phyloP scores from a whole-genome alignment of 2,329 filamentous ascomycete genomes.

The Fusarium goolgardi region DNA sequence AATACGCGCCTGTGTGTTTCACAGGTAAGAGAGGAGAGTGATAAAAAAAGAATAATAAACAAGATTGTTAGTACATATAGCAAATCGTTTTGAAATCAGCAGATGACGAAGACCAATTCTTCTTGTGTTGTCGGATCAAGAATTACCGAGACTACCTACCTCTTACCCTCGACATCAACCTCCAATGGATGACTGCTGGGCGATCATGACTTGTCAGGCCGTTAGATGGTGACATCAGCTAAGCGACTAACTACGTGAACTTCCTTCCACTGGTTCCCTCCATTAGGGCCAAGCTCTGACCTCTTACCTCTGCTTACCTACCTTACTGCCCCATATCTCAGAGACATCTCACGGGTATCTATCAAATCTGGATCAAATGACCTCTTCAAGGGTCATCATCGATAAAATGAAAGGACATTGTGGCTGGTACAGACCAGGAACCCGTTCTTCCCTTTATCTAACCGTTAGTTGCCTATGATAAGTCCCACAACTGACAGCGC shows the following conservation, averaged over 20 bases:
- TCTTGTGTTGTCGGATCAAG: conserved; percentile 35
- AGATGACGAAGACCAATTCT: not conserved
- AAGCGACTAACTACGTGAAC: conserved; percentile 25
- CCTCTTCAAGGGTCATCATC: conserved; percentile 9
- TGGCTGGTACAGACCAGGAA: conserved; percentile 22
- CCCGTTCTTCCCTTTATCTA: conserved; percentile 15
- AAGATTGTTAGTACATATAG: conserved; percentile 4
- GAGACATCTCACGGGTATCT: conserved; percentile 5
- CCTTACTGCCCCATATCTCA: conserved; percentile 20
- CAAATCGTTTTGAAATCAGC: conserved; percentile 3
- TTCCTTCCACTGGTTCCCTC: not conserved
- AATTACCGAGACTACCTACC: not conserved
- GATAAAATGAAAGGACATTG: conserved; percentile 15
- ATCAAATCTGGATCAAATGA: conserved; percentile 8
- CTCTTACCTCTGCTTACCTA: conserved; percentile 16
- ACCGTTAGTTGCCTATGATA: not conserved
- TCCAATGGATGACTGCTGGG: not conserved
- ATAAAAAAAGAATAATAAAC: conserved; percentile 6
- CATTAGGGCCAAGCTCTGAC: conserved; percentile 9
- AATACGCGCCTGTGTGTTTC: conserved; percentile 33
- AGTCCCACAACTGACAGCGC: not conserved
- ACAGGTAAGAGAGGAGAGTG: conserved; percentile 7
- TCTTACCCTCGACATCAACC: not conserved
- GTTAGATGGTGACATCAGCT: conserved; percentile 38
- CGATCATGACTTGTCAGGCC: conserved; percentile 31